Evolutionary conservation across 495 filamentous ascomycete species (phyloP), one percentile per base, ranked within the genome.

Genomic region (Penicillium argentinense): DNA sequence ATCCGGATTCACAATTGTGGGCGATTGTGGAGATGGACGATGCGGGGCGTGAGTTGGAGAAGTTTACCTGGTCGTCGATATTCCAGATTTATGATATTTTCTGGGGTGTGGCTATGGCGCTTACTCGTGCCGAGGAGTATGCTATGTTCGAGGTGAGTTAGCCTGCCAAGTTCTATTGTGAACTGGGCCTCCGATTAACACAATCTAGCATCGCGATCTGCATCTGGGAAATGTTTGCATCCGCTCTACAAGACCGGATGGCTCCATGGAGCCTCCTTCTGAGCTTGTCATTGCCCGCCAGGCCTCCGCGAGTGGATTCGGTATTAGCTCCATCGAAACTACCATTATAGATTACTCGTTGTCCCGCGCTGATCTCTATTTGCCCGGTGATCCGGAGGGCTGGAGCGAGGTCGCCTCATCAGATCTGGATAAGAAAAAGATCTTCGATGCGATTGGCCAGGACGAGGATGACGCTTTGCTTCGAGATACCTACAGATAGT

Each of bases 331-430:
- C 4, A 67, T 95, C 0, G 82, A 89, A 37, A 82, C 88, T 6
- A 95, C 90, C 0, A 79, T 96, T 21, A 88, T 96, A 48, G 91
- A 96, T 64, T 96, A 95, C 61, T 91, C 89, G 1, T 80, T 95
- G 27, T 95, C 88, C 0, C 82, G 91, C 13, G 86, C 73, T 3
- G 66, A 70, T 7, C 51, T 73, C 11, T 53, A 67, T 21, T 16
- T 65, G 3, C 53, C 50, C 12, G 67, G 66, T 17, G 54, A 60
- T 1, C 29, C 57, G 0, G 49, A 57, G 9, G 56, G 61, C 16
- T 14, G 54, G 5, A 33, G 61, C 3, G 68, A 74, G 19, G 53
- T 72, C 23, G 66, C 75, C n/a, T 74, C 68, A 5, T 68, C 70
- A 0, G 72, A 75, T 47, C 54, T 75, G 34, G 72, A 75, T 40